These are phyloP conservation scores for Colletotrichum tabaci DNA, from an alignment of 2,329 filamentous ascomycete genomes.

Conservation along the genomic window DNA sequence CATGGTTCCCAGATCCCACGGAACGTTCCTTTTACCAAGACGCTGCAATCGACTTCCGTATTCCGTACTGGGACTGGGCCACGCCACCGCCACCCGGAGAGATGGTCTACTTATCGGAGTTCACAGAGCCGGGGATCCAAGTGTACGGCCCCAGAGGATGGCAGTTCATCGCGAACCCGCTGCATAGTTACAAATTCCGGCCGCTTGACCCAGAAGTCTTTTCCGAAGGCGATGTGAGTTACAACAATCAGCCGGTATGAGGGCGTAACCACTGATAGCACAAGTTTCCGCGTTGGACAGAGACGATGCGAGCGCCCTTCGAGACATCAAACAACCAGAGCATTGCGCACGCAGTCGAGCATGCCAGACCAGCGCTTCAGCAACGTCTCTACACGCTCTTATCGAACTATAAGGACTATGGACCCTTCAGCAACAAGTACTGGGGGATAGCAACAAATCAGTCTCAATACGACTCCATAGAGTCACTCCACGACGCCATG, in stretches of 20 bases:
- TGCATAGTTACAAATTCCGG: conserved; percentile 73
- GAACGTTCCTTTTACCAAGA: conserved; percentile 64
- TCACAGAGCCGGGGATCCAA: conserved; percentile 64
- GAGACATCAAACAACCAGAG: conserved; percentile 70
- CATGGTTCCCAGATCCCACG: conserved; percentile 60
- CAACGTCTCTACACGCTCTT: conserved; percentile 78
- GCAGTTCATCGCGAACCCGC: conserved; percentile 72
- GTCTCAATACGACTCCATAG: conserved; percentile 73
- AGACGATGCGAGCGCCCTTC: conserved; percentile 57
- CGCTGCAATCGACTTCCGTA: conserved; percentile 66
- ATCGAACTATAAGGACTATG: conserved; percentile 77
- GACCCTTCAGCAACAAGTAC: conserved; percentile 78
- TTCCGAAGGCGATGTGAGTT: conserved; percentile 71
- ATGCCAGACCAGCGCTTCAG: conserved; percentile 66
- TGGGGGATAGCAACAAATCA: conserved; percentile 66
- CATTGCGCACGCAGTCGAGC: conserved; percentile 67
- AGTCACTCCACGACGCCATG: conserved; percentile 75
- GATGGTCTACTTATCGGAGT: conserved; percentile 61
- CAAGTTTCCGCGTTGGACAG: conserved; percentile 71
- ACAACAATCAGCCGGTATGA: neutral
- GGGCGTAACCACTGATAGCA: conserved; percentile 1
- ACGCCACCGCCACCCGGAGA: conserved; percentile 62
- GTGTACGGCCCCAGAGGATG: conserved; percentile 70
- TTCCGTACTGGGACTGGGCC: conserved; percentile 75
- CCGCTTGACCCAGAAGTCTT: conserved; percentile 73